Percentiles rank a stretch among this genome's conserved stretches.
These are phyloP conservation scores for Pseudocercospora ulei DNA, from an alignment of 2,329 filamentous ascomycete genomes.

Conservation along the genomic window DNA sequence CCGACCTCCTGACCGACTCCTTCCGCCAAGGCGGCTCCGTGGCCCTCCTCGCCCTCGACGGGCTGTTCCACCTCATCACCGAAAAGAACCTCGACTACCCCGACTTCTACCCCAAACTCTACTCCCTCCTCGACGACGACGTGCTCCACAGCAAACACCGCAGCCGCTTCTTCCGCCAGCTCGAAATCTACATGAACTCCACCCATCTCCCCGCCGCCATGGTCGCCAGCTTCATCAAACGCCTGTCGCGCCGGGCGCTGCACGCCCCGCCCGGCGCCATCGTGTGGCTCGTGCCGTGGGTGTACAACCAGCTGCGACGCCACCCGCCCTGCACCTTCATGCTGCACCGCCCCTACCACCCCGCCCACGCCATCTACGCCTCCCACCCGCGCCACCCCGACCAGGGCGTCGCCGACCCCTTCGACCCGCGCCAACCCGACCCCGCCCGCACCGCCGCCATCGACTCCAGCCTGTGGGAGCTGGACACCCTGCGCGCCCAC, in stretches of 20 bases:
- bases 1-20: constrained; percentile 93
- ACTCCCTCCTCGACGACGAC: constrained; percentile 76
- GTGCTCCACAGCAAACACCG: constrained; percentile 90
- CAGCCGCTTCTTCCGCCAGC: constrained; percentile 80
- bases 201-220: constrained; percentile 84
- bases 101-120: constrained; percentile 79
- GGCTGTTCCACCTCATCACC: constrained; percentile 88
- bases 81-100: constrained; percentile 85
- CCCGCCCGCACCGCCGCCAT: constrained; percentile 80
- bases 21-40: constrained; percentile 80
- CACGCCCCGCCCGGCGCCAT: constrained; percentile 82
- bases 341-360: constrained; percentile 61
- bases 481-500: constrained; percentile 80
- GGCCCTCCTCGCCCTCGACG: constrained; percentile 78
- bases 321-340: constrained; percentile 92
- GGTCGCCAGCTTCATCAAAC: constrained; percentile 92
- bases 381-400: constrained; percentile 39
- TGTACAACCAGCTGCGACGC: constrained; percentile 85
- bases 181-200: constrained; percentile 82
- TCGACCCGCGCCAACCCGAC: constrained; percentile 63
- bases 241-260: constrained; percentile 74
- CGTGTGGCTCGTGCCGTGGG: constrained; percentile 80
- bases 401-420: constrained; percentile 62
- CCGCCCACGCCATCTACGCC: constrained; percentile 29
- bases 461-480: constrained; percentile 89